Evolutionary conservation across 768 basidiomycete genomes (phyloP).

Genomic region (Kwoniella sp.): DNA sequence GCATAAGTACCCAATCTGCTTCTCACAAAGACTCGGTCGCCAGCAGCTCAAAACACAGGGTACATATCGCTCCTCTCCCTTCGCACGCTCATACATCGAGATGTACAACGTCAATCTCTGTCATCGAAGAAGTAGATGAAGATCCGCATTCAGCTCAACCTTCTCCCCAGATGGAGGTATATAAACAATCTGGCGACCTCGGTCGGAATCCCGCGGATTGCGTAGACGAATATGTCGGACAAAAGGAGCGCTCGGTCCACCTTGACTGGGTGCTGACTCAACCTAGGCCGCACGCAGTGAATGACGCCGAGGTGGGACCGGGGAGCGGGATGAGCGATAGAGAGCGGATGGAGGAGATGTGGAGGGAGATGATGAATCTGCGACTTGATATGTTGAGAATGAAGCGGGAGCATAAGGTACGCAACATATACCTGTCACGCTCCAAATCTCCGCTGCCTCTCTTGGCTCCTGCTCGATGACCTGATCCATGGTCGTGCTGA

Average conservation of each 20-base stretch:
- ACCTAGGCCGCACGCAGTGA: no score
- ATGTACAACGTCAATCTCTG: not conserved
- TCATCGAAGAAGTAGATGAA: not conserved
- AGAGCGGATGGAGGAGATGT: conserved; percentile 21
- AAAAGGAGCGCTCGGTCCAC: conserved; percentile 9
- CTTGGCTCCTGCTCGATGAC: no score
- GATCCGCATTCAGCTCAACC: not conserved
- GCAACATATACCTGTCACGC: no score
- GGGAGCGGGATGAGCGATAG: not conserved
- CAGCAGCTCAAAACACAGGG: conserved; percentile 1
- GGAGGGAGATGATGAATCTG: conserved; percentile 26
- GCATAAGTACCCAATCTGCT: not conserved
- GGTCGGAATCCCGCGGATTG: not conserved
- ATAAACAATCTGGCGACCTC: not conserved
- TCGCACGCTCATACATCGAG: not conserved
- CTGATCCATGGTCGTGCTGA: no score
- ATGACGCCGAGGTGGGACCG: no score
- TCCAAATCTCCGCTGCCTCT: no score
- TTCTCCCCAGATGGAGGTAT: not conserved
- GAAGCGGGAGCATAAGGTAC: conserved; percentile 27
- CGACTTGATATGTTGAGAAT: conserved; percentile 39
- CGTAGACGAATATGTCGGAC: conserved; percentile 1
- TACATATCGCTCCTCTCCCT: not conserved
- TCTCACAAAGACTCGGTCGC: not conserved
- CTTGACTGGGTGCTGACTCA: conserved; percentile 27